Evolutionary conservation across 2,329 filamentous ascomycete genomes (phyloP).

Genomic region (Fusarium secorum): DNA sequence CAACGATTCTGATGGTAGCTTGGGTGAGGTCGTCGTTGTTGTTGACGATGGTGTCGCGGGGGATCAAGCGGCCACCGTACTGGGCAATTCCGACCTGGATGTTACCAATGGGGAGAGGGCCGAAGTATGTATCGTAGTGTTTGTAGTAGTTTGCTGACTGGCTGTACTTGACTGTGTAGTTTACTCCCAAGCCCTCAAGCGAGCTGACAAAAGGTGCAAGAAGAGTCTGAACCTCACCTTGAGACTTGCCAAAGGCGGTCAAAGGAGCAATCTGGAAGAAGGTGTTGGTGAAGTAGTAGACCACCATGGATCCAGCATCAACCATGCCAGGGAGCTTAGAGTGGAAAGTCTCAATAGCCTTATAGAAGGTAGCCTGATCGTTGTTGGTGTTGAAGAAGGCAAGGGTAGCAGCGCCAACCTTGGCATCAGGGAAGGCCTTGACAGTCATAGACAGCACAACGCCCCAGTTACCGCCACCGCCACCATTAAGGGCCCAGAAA

Average conservation of each 20-base stretch:
- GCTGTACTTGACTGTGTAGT: slow-evolving; percentile 7
- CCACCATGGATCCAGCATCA: slow-evolving; percentile 56
- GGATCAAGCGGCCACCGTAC: slow-evolving; percentile 55
- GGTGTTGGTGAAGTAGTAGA: slow-evolving; percentile 52
- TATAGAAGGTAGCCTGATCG: slow-evolving; percentile 55
- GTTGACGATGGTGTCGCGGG: slow-evolving; percentile 46
- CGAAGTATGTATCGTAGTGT: slow-evolving; percentile 54
- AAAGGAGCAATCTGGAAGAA: slow-evolving; percentile 54
- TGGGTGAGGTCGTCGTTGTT: slow-evolving; percentile 43
- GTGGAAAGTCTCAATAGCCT: slow-evolving; percentile 55
- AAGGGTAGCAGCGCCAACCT: slow-evolving; percentile 54
- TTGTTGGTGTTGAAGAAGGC: slow-evolving; percentile 47
- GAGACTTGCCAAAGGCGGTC: background rate
- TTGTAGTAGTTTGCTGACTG: slow-evolving; percentile 37
- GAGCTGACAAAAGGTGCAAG: slow-evolving; percentile 45
- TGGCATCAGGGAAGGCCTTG: slow-evolving; percentile 46
- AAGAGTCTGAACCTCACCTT: slow-evolving; percentile 28
- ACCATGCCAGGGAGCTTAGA: slow-evolving; percentile 48
- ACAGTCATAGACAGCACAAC: slow-evolving; percentile 64
- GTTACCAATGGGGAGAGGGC: slow-evolving; percentile 51
- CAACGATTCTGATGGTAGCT: slow-evolving; percentile 40
- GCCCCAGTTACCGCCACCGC: slow-evolving; percentile 66
- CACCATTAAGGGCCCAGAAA: slow-evolving; percentile 70
- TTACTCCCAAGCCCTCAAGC: slow-evolving; percentile 6
- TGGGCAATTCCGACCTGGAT: slow-evolving; percentile 41